A percentile compares a stretch with the other conserved stretches of the same genome.
phyloP scores from a whole-genome alignment of 2,329 filamentous ascomycete genomes.

The Ilyonectria sp. region DNA sequence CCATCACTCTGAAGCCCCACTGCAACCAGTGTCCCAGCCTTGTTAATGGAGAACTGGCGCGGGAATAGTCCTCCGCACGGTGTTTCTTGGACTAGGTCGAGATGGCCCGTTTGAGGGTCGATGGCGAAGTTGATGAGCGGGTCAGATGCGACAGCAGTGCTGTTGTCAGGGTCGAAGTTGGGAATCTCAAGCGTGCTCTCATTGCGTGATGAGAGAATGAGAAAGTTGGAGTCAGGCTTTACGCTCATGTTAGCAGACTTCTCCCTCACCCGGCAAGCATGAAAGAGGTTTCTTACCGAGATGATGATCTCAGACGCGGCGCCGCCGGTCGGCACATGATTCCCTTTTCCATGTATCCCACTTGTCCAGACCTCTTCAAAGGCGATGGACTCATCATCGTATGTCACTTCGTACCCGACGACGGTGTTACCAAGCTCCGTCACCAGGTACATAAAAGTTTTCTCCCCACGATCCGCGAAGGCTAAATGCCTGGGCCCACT shows the following conservation, averaged over 20 bases:
- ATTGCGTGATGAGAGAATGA: slow-evolving; percentile 78
- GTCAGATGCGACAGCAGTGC: slow-evolving; percentile 69
- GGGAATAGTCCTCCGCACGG: slow-evolving; percentile 76
- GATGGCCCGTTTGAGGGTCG: slow-evolving; percentile 65
- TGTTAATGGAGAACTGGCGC: slow-evolving; percentile 78
- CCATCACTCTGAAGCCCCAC: slow-evolving; percentile 75
- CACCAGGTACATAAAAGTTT: slow-evolving; percentile 72
- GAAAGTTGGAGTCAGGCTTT: slow-evolving; percentile 72
- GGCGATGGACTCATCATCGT: slow-evolving; percentile 59
- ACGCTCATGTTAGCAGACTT: slow-evolving; percentile 19
- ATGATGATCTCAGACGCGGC: slow-evolving; percentile 70
- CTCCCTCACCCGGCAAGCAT: neutral
- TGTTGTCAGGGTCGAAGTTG: slow-evolving; percentile 60
- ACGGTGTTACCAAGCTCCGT: slow-evolving; percentile 73
- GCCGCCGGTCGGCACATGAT: slow-evolving; percentile 57
- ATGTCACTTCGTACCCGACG: slow-evolving; percentile 69
- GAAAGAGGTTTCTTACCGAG: slow-evolving; percentile 63
- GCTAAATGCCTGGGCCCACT: slow-evolving; percentile 76
- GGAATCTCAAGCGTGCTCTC: slow-evolving; percentile 68
- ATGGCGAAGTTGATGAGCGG: slow-evolving; percentile 76
- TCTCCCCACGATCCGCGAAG: slow-evolving; percentile 65
- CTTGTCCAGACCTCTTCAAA: slow-evolving; percentile 65
- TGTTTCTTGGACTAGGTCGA: slow-evolving; percentile 70
- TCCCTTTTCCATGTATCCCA: slow-evolving; percentile 63
- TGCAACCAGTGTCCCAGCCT: slow-evolving; percentile 74